These are phyloP conservation scores for Leucocoprinus sp. DNA, from an alignment of 768 basidiomycete species.

Conservation along the genomic window DNA sequence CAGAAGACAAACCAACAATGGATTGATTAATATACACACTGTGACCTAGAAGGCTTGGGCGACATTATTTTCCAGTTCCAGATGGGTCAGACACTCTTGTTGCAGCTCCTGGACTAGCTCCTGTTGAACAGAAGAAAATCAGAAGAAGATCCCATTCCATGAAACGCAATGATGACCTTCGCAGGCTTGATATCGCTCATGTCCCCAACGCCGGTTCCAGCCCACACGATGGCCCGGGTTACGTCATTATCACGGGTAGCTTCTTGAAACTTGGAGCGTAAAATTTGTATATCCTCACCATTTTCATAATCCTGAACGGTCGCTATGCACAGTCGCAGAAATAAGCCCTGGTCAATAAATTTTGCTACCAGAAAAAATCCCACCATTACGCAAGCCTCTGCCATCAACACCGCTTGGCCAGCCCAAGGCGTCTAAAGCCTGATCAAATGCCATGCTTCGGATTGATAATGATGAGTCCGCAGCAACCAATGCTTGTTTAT, in stretches of 20 bases:
- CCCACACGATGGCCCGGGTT: constrained; percentile 54
- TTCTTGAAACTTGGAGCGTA: constrained; percentile 36
- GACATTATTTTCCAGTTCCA: constrained; percentile 18
- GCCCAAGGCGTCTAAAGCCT: constrained; percentile 41
- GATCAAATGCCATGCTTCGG: constrained; percentile 58
- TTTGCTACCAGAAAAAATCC: constrained; percentile 10
- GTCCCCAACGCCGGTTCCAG: constrained; percentile 55
- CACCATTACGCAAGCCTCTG: constrained; percentile 47
- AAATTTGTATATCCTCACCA: constrained; percentile 33
- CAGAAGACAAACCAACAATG: neutral
- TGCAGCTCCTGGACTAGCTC: constrained; percentile 48
- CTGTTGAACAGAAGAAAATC: constrained; percentile 23
- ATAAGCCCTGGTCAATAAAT: constrained; percentile 1
- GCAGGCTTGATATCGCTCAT: constrained; percentile 37
- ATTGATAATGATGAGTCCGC: constrained; percentile 40
- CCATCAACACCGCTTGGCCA: constrained; percentile 64
- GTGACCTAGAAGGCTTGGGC: constrained; percentile 1
- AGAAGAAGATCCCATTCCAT: constrained; percentile 3
- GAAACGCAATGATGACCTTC: constrained; percentile 21
- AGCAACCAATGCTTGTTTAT: constrained; percentile 43
- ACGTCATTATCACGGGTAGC: constrained; percentile 37
- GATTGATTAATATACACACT: constrained; percentile 7
- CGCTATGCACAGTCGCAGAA: constrained; percentile 25
- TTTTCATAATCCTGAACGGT: constrained; percentile 50
- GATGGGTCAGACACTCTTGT: constrained; percentile 31